Base-by-base conservation (phyloP, 805 yeast species). In the Teunomyces barrocoloradensis region DNA sequence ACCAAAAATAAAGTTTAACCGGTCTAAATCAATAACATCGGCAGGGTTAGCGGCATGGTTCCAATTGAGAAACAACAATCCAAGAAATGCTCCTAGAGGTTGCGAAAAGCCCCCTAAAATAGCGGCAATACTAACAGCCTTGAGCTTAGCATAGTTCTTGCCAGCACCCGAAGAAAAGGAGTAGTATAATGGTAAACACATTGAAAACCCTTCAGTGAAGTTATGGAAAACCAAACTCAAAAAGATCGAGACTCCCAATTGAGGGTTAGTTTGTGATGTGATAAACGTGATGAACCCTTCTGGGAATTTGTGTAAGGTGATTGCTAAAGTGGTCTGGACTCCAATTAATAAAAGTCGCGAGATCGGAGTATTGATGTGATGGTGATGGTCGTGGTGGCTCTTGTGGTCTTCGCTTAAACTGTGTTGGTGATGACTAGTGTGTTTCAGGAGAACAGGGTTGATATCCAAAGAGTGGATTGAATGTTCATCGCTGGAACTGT, bases 241-340 rank as follows among this genome's bases (percentile, higher is more conserved):
- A 59, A 94, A 91, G 10, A 92, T 89, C 12, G 89, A 77, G 17
- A 89, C 56, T 0, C 98, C 97, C 23, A 90, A 67, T 28, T 74
- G 66, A 4, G 73, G 71, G 49, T 75, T 68, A 1, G 86, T 81
- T 58, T 85, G 87, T 2, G 89, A 77, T 0, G 94, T 90, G 29
- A 86, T 87, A 63, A 80, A 92, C 40, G 95, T 85, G 46, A 92
- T 82, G 59, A 92, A 88, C 0, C 99, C 99, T 66, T 92, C 99
- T 0, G 99, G 99, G 21, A 92, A 75, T 63, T 94, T 91, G 68
- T 92, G 99, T 25, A 94, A 67, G 0, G 95, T 80, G 25, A 92
- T 81, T 0, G 96, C 98, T 43, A 91, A 63, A 5, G 91, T 82
- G 0, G 98, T 92, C 64, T 94, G 97, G 18, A 94, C 64, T 3